These are phyloP conservation scores for Raphanus sativus DNA, from an alignment of 345 rosid species.

Conservation along the genomic window DNA sequence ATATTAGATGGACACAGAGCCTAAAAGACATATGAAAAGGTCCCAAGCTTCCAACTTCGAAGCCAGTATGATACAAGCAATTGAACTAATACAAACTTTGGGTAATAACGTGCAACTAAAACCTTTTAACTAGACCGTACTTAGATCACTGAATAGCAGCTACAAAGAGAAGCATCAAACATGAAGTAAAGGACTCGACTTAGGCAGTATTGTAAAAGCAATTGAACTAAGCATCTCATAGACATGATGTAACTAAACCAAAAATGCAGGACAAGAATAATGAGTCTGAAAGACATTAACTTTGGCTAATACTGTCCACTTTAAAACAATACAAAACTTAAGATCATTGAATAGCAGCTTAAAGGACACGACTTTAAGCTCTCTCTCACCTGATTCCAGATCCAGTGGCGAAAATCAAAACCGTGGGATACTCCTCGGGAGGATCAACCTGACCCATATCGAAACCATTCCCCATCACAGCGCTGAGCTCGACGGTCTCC, in stretches of 20 bases:
- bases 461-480: constrained; percentile 79
- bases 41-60: not conserved
- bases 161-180: constrained; percentile 6
- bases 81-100: not conserved
- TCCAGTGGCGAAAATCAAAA: constrained; percentile 92
- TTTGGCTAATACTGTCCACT: not conserved
- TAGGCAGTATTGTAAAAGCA: not conserved
- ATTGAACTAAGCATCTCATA: not conserved
- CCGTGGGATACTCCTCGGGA: constrained; percentile 59
- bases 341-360: not conserved
- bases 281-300: not conserved
- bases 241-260: not conserved
- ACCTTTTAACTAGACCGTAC: not conserved
- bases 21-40: not conserved
- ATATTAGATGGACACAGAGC: not conserved
- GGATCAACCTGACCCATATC: constrained; percentile 61
- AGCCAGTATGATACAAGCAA: not conserved
- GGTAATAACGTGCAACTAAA: constrained; percentile 5
- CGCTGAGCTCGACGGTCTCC: constrained; percentile 80
- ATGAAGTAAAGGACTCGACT: not conserved
- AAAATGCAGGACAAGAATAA: not conserved
- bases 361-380: constrained; percentile 1
- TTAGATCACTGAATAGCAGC: not conserved
- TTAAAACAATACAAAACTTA: not conserved
- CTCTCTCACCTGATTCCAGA: constrained; percentile 78